Evolutionary conservation across 75 land plant genomes (phyloP).

Genomic region (Picea sitchensis): DNA sequence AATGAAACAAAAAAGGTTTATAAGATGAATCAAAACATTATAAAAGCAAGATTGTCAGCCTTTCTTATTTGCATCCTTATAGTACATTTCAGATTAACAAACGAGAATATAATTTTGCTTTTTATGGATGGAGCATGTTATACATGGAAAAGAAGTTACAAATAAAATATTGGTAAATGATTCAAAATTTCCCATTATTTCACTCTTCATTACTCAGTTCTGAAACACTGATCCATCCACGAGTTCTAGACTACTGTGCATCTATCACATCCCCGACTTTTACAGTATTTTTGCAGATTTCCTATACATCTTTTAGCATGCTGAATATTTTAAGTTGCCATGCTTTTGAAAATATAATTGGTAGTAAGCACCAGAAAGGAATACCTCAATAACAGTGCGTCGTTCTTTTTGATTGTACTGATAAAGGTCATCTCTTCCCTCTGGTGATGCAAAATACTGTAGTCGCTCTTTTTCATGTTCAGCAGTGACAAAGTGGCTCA

Average conservation of each 20-base stretch:
- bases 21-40: neutral
- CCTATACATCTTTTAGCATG: neutral
- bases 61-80: neutral
- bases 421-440: conserved; percentile 93
- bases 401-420: conserved; percentile 91
- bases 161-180: neutral
- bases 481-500: conserved; percentile 86
- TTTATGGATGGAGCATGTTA: neutral
- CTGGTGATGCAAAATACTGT: conserved; percentile 84
- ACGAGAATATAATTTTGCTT: neutral
- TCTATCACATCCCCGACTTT: neutral
- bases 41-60: neutral
- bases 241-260: neutral
- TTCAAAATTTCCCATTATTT: neutral
- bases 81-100: neutral
- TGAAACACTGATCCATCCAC: neutral
- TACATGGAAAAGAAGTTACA: neutral
- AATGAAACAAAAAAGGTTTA: neutral
- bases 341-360: neutral
- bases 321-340: neutral
- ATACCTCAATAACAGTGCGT: conserved; percentile 86
- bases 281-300: neutral
- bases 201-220: neutral
- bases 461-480: conserved; percentile 94
- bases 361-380: neutral